Conservation (phyloP, 2,329 filamentous ascomycete genomes). For the Parastagonospora nodorum region DNA sequence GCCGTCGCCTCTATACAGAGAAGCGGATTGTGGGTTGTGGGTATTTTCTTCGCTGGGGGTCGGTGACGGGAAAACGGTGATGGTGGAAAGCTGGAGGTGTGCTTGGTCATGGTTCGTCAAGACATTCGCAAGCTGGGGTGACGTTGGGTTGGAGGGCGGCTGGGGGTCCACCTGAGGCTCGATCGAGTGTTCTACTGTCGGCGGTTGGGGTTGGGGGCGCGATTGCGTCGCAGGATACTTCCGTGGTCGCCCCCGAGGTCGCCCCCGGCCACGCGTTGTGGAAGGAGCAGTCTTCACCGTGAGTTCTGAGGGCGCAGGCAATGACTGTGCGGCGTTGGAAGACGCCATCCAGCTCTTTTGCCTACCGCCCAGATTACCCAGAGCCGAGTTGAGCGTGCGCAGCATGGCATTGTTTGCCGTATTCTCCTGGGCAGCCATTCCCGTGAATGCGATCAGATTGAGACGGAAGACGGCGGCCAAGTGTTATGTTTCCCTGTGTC, state of each 20-base stretch:
- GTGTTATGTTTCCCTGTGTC: neutral
- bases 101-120: conserved; percentile 8
- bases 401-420: conserved; percentile 16
- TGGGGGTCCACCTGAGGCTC: conserved; percentile 21
- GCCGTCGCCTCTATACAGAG: neutral
- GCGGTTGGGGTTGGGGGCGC: conserved; percentile 2
- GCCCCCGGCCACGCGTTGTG: neutral
- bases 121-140: conserved; percentile 40
- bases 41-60: conserved; percentile 63
- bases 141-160: conserved; percentile 39
- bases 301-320: neutral
- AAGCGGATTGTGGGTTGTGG: neutral
- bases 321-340: neutral
- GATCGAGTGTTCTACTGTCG: conserved; percentile 2
- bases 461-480: neutral
- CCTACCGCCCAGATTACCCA: conserved; percentile 37
- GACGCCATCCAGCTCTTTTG: conserved; percentile 41
- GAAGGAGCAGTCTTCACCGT: neutral
- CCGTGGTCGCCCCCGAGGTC: neutral
- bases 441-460: neutral
- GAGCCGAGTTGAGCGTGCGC: conserved; percentile 30
- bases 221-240: conserved; percentile 4
- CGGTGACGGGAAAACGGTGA: conserved; percentile 63
- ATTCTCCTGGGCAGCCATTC: conserved; percentile 15
- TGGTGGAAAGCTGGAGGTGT: conserved; percentile 4